These are phyloP conservation scores for Niveomyces coronatus DNA, from an alignment of 2,329 filamentous ascomycete genomes.

Conservation along the genomic window DNA sequence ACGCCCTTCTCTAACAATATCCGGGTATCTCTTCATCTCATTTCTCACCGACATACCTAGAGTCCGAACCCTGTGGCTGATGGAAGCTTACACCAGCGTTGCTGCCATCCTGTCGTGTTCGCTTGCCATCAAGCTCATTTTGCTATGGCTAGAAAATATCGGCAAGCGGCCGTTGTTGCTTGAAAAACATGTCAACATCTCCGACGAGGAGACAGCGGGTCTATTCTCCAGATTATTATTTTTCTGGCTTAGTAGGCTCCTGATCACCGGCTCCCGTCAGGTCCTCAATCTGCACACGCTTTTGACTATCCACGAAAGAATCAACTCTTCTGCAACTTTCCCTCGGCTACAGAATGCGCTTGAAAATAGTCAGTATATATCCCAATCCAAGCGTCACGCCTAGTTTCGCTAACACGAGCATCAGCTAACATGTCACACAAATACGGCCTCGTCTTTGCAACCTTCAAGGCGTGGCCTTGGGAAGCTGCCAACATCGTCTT, in stretches of 20 bases:
- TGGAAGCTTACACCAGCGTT: neutral
- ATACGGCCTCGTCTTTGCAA: conserved; percentile 5
- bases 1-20: conserved; percentile 4
- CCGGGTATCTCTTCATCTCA: conserved; percentile 3
- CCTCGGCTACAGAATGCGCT: conserved; percentile 4
- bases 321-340: conserved; percentile 8
- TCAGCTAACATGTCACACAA: conserved; percentile 1
- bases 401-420: conserved; percentile 3
- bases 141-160: conserved; percentile 2
- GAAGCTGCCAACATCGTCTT: neutral
- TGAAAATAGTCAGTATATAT: conserved; percentile 6
- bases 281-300: conserved; percentile 6
- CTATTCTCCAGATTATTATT: conserved; percentile 5
- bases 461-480: conserved; percentile 5
- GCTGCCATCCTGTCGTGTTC: conserved; percentile 3
- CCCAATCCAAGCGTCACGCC: conserved; percentile 3
- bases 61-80: conserved; percentile 5
- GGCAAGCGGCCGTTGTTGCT: conserved; percentile 4
- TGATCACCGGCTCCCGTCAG: conserved; percentile 3
- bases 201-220: conserved; percentile 4
- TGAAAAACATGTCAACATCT: neutral
- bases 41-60: conserved; percentile 1
- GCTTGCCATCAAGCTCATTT: conserved; percentile 2
- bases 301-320: conserved; percentile 7
- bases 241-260: conserved; percentile 6